Evolutionary conservation across 2,329 filamentous ascomycete species (phyloP).

Genomic region (Chaetomiaceae sp.): DNA sequence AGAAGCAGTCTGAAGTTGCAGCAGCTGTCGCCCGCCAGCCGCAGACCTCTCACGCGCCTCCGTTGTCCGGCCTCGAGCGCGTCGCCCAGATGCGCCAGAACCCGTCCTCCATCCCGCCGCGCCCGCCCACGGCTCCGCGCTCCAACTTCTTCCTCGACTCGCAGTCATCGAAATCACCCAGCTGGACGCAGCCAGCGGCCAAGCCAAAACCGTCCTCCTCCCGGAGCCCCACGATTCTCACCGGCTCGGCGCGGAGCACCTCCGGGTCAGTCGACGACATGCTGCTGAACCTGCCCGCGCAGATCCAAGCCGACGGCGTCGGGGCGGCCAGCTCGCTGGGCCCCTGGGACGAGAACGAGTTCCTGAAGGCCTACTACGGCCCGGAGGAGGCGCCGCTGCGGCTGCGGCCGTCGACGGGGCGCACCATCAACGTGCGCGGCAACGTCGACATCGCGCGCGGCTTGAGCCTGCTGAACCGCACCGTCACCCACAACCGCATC

Average conservation of each 20-base stretch:
- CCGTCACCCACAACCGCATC: constrained; percentile 50
- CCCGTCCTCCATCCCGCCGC: background rate
- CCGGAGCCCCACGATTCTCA: too few relatives aligned
- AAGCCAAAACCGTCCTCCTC: too few relatives aligned
- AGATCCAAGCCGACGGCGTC: constrained; percentile 8
- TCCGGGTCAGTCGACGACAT: too few relatives aligned
- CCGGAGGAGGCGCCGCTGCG: constrained; percentile 28
- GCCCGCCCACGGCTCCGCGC: constrained; percentile 4
- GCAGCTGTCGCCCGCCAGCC: constrained; percentile 1
- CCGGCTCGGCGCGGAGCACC: too few relatives aligned
- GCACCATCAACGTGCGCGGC: constrained; percentile 37
- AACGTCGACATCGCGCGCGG: constrained; percentile 41
- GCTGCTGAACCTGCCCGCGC: background rate
- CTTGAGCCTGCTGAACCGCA: constrained; percentile 36
- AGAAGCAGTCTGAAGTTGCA: constrained; percentile 6
- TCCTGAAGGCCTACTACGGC: constrained; percentile 21
- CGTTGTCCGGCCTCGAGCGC: background rate
- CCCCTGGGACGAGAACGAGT: constrained; percentile 5
- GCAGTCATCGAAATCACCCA: background rate
- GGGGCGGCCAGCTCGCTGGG: background rate
- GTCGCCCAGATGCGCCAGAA: background rate
- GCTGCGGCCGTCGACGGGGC: constrained; percentile 38
- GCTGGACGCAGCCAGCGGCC: background rate
- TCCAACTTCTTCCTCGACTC: background rate
- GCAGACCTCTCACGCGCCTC: background rate